phyloP scores from a whole-genome alignment of 208 protist genomes.

The Plasmodiophora brassicae region DNA sequence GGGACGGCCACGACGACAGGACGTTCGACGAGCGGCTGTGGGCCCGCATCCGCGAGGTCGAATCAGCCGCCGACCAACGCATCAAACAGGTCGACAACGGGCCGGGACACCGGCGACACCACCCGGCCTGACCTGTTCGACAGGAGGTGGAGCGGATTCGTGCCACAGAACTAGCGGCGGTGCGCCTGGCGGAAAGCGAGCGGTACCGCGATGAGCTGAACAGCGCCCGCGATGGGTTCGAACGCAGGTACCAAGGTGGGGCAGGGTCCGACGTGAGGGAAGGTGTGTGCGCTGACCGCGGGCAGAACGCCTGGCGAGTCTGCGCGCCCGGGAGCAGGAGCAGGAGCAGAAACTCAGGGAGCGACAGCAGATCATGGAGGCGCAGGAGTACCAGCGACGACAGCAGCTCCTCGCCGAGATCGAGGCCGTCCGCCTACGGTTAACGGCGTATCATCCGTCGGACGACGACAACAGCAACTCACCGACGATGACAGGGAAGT shows the following conservation, averaged over 20 bases:
- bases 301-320: neutral
- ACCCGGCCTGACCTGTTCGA: too few relatives aligned
- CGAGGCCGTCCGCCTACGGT: neutral
- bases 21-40: neutral
- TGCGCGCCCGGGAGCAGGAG: neutral
- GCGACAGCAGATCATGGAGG: neutral
- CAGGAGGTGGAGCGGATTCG: neutral
- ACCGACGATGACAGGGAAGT: neutral
- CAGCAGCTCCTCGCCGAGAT: conserved; percentile 15
- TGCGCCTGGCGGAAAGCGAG: neutral
- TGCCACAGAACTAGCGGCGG: neutral
- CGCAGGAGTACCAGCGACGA: neutral
- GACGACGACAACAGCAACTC: neutral
- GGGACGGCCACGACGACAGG: neutral
- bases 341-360: neutral
- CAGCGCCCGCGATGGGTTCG: neutral
- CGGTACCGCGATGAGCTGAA: neutral
- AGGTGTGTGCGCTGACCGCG: too few relatives aligned
- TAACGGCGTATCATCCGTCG: neutral
- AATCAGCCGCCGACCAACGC: neutral
- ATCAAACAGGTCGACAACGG: neutral
- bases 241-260: neutral
- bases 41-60: neutral
- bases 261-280: neutral
- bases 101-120: too few relatives aligned